Percentiles rank a stretch among this genome's conserved stretches.
Conservation (phyloP, 352 stramenopile species). For the Phytophthora europaea region DNA sequence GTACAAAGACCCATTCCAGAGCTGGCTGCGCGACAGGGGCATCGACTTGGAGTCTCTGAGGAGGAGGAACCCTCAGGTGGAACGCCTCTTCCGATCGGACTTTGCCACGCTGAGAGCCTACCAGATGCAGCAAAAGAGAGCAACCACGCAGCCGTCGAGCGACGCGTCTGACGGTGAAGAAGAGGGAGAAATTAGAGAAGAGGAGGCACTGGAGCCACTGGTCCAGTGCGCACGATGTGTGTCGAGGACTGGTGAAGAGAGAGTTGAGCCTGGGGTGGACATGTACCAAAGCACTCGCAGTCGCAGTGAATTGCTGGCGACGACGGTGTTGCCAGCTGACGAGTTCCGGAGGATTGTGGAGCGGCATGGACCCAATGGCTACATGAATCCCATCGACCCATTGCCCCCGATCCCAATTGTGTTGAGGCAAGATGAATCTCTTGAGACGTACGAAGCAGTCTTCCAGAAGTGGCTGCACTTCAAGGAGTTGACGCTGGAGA, state of each 20-base stretch:
- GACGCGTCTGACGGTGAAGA: neutral
- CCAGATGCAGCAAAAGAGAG: neutral
- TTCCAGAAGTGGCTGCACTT: constrained; percentile 10
- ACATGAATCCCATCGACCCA: neutral
- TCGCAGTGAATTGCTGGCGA: constrained; percentile 3
- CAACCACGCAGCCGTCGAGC: neutral
- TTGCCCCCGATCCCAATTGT: constrained; percentile 10
- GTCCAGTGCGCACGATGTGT: neutral
- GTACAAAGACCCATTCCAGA: neutral
- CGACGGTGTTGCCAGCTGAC: neutral
- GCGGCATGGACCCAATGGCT: neutral
- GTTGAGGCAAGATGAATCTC: constrained; percentile 1
- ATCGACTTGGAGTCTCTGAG: neutral
- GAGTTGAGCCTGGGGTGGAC: neutral
- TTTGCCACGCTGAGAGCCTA: neutral
- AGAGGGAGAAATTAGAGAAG: constrained; percentile 1
- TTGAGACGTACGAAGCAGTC: neutral
- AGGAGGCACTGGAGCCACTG: neutral
- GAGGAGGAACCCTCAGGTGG: too few species aligned
- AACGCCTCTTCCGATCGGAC: neutral
- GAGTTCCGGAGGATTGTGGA: neutral
- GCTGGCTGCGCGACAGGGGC: neutral
- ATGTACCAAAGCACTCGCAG: neutral
- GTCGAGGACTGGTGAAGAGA: neutral
- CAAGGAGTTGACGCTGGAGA: constrained; percentile 3